phyloP scores from a whole-genome alignment of 768 basidiomycete species.

The Termitomyces sp. region DNA sequence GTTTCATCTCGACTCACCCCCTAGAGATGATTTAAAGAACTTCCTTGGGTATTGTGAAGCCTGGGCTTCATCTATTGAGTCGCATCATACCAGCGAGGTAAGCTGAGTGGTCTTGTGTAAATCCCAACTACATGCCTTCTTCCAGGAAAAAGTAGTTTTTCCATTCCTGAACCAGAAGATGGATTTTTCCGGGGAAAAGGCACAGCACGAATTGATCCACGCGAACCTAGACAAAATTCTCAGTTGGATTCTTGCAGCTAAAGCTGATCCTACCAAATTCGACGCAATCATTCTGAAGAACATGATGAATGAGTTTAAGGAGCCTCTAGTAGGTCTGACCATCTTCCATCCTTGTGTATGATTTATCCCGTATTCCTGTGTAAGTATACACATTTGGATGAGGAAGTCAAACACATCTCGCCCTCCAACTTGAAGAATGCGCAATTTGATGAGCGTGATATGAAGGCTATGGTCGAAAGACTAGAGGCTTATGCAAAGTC shows the following conservation, averaged over 20 bases:
- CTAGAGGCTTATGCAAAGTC: constrained; percentile 25
- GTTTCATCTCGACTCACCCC: constrained; percentile 26
- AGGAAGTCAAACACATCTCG: constrained; percentile 28
- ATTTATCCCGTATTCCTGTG: background rate
- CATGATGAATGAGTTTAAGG: constrained; percentile 21
- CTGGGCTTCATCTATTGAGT: constrained; percentile 27
- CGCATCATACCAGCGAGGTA: constrained; percentile 31
- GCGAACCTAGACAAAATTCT: constrained; percentile 20
- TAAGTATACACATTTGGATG: constrained; percentile 30
- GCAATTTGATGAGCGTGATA: constrained; percentile 21
- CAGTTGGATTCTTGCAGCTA: constrained; percentile 16
- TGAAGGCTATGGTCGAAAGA: constrained; percentile 19
- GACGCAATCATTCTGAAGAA: constrained; percentile 19
- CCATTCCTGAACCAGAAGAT: constrained; percentile 29
- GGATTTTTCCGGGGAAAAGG: constrained; percentile 29
- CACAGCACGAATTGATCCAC: constrained; percentile 30
- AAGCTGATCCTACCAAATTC: constrained; percentile 23
- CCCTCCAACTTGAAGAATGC: constrained; percentile 22
- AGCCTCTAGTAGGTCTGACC: constrained; percentile 22
- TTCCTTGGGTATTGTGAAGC: constrained; percentile 34
- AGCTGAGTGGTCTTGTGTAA: background rate
- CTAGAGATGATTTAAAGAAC: constrained; percentile 28
- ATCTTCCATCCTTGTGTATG: background rate
- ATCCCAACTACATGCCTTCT: background rate
- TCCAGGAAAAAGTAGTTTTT: constrained; percentile 26